Evolutionary conservation across 768 basidiomycete genomes (phyloP).

Genomic region (Panaeolus papilionaceus): DNA sequence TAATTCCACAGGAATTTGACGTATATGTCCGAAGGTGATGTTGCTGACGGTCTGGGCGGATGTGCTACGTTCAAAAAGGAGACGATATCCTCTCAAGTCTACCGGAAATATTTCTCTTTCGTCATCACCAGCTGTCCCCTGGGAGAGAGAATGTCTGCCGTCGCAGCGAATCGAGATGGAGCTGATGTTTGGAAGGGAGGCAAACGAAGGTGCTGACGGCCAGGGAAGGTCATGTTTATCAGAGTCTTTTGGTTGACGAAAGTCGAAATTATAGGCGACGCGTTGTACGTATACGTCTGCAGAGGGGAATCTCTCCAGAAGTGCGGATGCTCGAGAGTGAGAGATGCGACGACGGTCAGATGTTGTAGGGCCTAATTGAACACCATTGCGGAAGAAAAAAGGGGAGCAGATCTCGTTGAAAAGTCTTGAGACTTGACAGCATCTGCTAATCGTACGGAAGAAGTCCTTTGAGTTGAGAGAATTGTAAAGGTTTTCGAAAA

Average conservation of each 20-base stretch:
- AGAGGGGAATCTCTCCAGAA: not conserved
- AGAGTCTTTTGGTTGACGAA: not conserved
- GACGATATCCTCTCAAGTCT: not conserved
- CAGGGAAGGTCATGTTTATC: not conserved
- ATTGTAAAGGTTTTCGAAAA: not conserved
- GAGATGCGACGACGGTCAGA: not conserved
- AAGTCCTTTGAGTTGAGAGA: not conserved
- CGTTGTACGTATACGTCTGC: not conserved
- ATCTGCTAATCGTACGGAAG: not conserved
- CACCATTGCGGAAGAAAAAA: not conserved
- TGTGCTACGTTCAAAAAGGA: not conserved
- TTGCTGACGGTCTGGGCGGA: not conserved
- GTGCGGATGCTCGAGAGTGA: not conserved
- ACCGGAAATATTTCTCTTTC: conserved; percentile 1
- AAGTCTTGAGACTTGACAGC: not conserved
- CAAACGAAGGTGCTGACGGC: not conserved
- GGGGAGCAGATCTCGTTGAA: not conserved
- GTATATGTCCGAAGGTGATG: not conserved
- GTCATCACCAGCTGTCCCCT: not conserved
- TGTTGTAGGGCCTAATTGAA: not conserved
- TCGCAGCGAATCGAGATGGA: conserved; percentile 10
- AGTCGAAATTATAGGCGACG: not conserved
- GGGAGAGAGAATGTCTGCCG: not conserved
- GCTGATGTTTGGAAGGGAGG: not conserved
- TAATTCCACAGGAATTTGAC: not conserved